These are phyloP conservation scores for Fusarium luffae DNA, from an alignment of 2,329 filamentous ascomycete genomes.

Conservation along the genomic window DNA sequence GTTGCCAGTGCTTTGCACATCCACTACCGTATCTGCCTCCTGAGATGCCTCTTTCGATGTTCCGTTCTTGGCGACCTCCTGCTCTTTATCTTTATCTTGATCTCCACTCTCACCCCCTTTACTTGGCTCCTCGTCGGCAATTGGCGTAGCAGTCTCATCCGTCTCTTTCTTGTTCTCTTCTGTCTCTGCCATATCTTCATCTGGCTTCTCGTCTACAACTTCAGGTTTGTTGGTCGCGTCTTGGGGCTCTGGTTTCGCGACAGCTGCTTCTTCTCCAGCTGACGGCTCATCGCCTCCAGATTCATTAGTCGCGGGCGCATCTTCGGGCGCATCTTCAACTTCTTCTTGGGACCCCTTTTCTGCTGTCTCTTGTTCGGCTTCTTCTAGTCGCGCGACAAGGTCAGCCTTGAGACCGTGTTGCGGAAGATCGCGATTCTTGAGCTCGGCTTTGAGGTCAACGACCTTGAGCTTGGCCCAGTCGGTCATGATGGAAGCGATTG, in stretches of 20 bases:
- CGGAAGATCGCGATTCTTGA: slow-evolving; percentile 76
- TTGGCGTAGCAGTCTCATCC: neutral
- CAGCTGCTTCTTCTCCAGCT: neutral
- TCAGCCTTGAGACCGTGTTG: slow-evolving; percentile 78
- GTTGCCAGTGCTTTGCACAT: slow-evolving; percentile 17
- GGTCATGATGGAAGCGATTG: slow-evolving; percentile 53
- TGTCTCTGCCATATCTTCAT: slow-evolving; percentile 1
- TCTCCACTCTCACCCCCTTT: slow-evolving; percentile 11
- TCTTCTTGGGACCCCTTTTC: slow-evolving; percentile 9
- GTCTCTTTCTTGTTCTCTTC: slow-evolving; percentile 3
- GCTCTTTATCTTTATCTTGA: slow-evolving; percentile 2
- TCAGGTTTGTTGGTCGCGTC: slow-evolving; percentile 19
- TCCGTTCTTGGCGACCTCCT: slow-evolving; percentile 19
- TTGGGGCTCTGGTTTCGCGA: neutral
- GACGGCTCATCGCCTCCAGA: slow-evolving; percentile 8
- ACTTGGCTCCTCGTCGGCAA: slow-evolving; percentile 5
- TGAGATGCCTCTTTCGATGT: slow-evolving; percentile 10
- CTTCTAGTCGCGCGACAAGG: slow-evolving; percentile 71
- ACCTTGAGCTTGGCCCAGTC: slow-evolving; percentile 75
- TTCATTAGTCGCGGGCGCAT: slow-evolving; percentile 26
- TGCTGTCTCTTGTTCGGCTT: slow-evolving; percentile 31
- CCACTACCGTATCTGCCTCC: neutral
- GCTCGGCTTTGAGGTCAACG: slow-evolving; percentile 77
- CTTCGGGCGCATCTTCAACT: slow-evolving; percentile 25
- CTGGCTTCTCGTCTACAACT: slow-evolving; percentile 1